phyloP scores from a whole-genome alignment of 495 filamentous ascomycete species.

The Staphylotrichum tortipilum region DNA sequence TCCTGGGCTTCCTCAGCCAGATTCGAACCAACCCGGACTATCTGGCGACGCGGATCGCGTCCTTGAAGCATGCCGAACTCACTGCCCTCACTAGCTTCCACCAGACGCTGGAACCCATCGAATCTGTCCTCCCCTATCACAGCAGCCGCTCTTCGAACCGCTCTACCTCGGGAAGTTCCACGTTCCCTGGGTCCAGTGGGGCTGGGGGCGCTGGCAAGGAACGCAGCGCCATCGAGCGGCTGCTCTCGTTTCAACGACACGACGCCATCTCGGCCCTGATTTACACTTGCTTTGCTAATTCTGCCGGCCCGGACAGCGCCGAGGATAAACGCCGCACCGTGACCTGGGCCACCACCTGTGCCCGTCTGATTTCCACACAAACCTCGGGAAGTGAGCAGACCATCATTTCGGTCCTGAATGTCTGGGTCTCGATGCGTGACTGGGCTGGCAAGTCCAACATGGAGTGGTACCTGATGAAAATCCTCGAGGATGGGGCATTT shows the following conservation, averaged over 20 bases:
- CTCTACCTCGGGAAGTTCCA: conserved; percentile 11
- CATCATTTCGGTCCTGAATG: conserved; percentile 63
- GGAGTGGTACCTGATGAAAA: conserved; percentile 88
- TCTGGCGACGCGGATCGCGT: conserved; percentile 67
- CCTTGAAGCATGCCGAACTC: conserved; percentile 64
- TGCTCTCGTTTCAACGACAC: conserved; percentile 76
- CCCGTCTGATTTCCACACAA: conserved; percentile 58
- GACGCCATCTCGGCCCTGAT: conserved; percentile 80
- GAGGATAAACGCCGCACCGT: conserved; percentile 67
- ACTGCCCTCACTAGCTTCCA: conserved; percentile 64
- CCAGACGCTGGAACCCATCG: conserved; percentile 65
- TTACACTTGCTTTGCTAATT: conserved; percentile 82
- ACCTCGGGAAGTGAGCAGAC: conserved; percentile 51
- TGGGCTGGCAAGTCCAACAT: conserved; percentile 85
- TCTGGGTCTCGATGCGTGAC: conserved; percentile 75
- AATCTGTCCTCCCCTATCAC: conserved; percentile 71
- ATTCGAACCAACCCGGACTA: conserved; percentile 82
- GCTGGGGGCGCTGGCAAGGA: conserved; percentile 20
- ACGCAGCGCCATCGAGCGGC: conserved; percentile 54
- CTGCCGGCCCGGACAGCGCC: conserved; percentile 66
- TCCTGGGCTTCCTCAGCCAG: conserved; percentile 70
- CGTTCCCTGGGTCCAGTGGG: conserved; percentile 9
- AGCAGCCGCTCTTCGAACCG: conserved; percentile 42
- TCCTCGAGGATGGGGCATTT: conserved; percentile 85
- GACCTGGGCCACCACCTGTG: conserved; percentile 80